These are phyloP conservation scores for Smithsoniella earleae DNA, from an alignment of 163 green algal genomes.

Conservation along the genomic window DNA sequence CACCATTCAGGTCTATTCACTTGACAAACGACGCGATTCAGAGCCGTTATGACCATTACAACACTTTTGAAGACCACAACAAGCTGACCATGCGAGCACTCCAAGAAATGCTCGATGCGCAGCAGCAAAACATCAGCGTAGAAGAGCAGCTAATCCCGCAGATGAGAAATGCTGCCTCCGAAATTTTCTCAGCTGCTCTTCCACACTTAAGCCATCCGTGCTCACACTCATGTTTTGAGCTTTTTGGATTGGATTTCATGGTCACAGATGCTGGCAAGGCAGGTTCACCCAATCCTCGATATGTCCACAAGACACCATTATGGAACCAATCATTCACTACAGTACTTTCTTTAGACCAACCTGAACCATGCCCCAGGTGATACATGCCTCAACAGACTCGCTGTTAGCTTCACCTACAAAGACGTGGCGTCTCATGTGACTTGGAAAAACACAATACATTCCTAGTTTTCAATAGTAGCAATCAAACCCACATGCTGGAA, in stretches of 20 bases:
- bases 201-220: constrained; percentile 37
- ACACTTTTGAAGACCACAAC: constrained; percentile 46
- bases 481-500: too few species aligned
- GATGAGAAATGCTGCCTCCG: constrained; percentile 38
- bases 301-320: too few species aligned
- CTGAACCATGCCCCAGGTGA: too few species aligned
- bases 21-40: constrained; percentile 60
- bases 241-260: constrained; percentile 55
- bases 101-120: constrained; percentile 32
- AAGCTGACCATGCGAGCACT: constrained; percentile 43
- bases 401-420: too few species aligned
- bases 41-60: constrained; percentile 43
- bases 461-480: too few species aligned
- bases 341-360: too few species aligned
- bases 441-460: too few species aligned
- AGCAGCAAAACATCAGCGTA: constrained; percentile 31
- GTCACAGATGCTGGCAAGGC: constrained; percentile 37
- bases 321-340: too few species aligned
- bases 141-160: constrained; percentile 37
- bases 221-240: constrained; percentile 42
- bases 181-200: constrained; percentile 35
- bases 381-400: too few species aligned
- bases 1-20: constrained; percentile 41
- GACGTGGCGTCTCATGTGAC: too few species aligned
- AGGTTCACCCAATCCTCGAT: too few species aligned